Evolutionary conservation across 768 basidiomycete genomes (phyloP).

Genomic region (Hygrophoropsis aurantiaca): DNA sequence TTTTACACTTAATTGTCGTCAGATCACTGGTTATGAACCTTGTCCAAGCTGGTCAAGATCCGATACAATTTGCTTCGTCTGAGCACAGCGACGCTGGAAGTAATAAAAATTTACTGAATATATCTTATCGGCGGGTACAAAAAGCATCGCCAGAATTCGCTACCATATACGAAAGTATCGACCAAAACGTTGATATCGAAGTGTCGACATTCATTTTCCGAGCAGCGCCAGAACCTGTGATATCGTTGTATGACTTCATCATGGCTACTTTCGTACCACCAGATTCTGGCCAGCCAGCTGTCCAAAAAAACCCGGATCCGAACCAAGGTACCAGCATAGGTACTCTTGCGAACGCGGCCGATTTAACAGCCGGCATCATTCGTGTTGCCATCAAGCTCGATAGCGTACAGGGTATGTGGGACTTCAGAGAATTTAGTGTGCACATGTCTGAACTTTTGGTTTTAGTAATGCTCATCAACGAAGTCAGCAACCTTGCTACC

Average conservation of each 20-base stretch:
- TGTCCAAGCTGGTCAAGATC: conserved; percentile 51
- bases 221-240: conserved; percentile 85
- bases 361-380: conserved; percentile 55
- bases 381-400: conserved; percentile 81
- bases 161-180: conserved; percentile 76
- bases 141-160: conserved; percentile 83
- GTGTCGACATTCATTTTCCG: conserved; percentile 90
- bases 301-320: conserved; percentile 8
- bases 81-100: conserved; percentile 38
- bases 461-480: conserved; percentile 77
- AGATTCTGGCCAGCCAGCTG: conserved; percentile 7
- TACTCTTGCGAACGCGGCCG: conserved; percentile 8
- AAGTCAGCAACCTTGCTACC: conserved; percentile 70
- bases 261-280: conserved; percentile 91
- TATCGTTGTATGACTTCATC: conserved; percentile 92
- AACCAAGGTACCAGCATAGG: not conserved
- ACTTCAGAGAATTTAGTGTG: not conserved
- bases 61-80: conserved; percentile 69
- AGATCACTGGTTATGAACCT: conserved; percentile 80
- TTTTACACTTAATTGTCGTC: too few relatives aligned
- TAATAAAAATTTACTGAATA: conserved; percentile 68
- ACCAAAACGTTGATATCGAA: conserved; percentile 84
- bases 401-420: conserved; percentile 68
- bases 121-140: conserved; percentile 80
- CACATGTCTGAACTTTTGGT: conserved; percentile 10